phyloP scores from a whole-genome alignment of 2,329 filamentous ascomycete species.

The Penicillium sp. region DNA sequence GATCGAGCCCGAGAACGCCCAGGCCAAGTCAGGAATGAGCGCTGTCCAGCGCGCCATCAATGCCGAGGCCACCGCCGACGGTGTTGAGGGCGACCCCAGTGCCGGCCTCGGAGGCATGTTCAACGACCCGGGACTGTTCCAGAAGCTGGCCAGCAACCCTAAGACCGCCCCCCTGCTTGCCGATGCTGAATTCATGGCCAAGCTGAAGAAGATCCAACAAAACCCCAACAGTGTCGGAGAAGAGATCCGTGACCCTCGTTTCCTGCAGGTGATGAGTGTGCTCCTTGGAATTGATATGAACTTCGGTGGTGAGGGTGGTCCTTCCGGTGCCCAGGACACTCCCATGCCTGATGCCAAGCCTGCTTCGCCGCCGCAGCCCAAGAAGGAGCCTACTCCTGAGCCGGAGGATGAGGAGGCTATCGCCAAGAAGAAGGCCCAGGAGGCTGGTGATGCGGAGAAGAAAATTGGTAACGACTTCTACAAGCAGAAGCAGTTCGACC shows the following conservation, averaged over 20 bases:
- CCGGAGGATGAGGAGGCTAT: constrained; percentile 78
- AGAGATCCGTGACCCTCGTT: constrained; percentile 84
- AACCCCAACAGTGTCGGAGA: constrained; percentile 79
- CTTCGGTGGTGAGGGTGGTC: constrained; percentile 56
- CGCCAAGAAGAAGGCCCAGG: constrained; percentile 87
- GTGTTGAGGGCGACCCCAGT: constrained; percentile 63
- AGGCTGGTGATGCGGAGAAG: constrained; percentile 92
- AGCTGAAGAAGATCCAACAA: constrained; percentile 76
- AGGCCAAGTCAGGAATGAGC: constrained; percentile 84
- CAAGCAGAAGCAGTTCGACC: constrained; percentile 97
- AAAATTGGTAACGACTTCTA: constrained; percentile 89
- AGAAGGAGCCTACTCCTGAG: constrained; percentile 62
- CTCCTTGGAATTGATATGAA: constrained; percentile 92
- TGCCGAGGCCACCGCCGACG: constrained; percentile 66
- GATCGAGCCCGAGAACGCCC: constrained; percentile 85
- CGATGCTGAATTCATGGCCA: constrained; percentile 85
- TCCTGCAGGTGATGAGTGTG: constrained; percentile 92
- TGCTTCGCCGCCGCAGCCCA: constrained; percentile 44
- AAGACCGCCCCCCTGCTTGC: constrained; percentile 83
- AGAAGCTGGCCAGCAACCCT: constrained; percentile 90
- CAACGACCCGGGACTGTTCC: constrained; percentile 83
- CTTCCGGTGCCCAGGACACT: constrained; percentile 58
- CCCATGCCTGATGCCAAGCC: constrained; percentile 73
- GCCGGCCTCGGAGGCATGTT: constrained; percentile 90
- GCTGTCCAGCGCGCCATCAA: constrained; percentile 88